Base-by-base conservation (phyloP, 345 rosid genomes). In the Abelmoschus esculentus region DNA sequence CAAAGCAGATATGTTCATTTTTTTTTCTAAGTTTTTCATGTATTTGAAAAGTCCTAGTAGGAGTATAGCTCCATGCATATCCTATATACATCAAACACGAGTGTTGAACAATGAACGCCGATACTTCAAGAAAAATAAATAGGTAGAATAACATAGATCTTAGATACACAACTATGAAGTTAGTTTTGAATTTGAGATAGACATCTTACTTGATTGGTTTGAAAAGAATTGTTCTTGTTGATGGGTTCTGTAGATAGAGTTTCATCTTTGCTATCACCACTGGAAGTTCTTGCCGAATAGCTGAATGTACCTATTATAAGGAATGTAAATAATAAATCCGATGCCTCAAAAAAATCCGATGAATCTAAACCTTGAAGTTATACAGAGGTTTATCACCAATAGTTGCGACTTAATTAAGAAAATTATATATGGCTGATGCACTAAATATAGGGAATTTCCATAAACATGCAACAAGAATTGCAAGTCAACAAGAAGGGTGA, bases 151-250 rank as follows among this genome's bases (percentile, higher is more conserved):
- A 53, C 58, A 18, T 54, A 8, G 58, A 19, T 54, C 58, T 54
- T 54, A 18, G 28, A 54, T 54, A 54, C 58, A 8, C 58, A 3
- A 54, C 29, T 3, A 62, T 26, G 36, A 46, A 47, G 49, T 69
- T 12, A 5, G 32, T 66, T 66, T 32, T 28, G 10, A 6, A 9
- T 63, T 36, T 36, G 66, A 29, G 57, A 47, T 5, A 55, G 32
- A 10, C 7, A 22, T 26, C 93, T 85, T 86, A 91, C 98, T 87
- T 91, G 73, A 93, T 86, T 13, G 98, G 96, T 78, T 89, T 93
- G 82, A 93, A 95, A 67, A 95, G 93, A 76, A 91, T 90, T 42
- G 86, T 81, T 76, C 96, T 75, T 66, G 99, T 95, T 17, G 92
- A 86, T 61, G 91, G 83, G 70, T 89, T 95, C 78, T 83, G 96